Evolutionary conservation across 2,329 filamentous ascomycete species (phyloP), one percentile per base, ranked within the genome.

Genomic region (Parastagonospora avenae): DNA sequence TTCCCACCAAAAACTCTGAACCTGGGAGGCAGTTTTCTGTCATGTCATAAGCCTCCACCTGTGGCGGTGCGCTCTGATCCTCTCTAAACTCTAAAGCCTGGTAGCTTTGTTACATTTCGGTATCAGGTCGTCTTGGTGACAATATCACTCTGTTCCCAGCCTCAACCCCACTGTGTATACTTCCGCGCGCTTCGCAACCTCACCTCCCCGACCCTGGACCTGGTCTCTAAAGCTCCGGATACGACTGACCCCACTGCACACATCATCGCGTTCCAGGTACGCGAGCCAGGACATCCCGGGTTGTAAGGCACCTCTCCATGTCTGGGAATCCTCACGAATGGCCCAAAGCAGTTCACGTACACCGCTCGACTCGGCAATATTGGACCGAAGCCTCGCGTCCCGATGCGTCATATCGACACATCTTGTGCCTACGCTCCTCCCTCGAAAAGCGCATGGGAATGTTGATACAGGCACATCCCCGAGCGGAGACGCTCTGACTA

Each of bases 21-120:
- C 19, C 19, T 24, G 19, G 19, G 19, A 24, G 19, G 19, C 19
- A 24, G 19, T 24, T 24, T 24, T 24, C 19, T 24, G 19, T 24
- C 19, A 24, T 24, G 19, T 24, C 19, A 24, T 3, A 24, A 8
- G 11, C 14, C 16, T 27, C 10, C 16, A 46, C 14, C 37, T 57
- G 54, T 57, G 48, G 47, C 54, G 44, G 47, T 49, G 54, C 51
- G 36, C 10, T 16, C 40, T 8, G 42, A 50, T 48, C 38, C 45
- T 45, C 31, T 45, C 42, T 29, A 42, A 24, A 24, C 19, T 24
- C 19, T 24, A 24, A 24, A 24, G 5, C 19, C 19, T 24, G 3
- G 5, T 15, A 42, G 33, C n/a, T 36, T 36, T 8, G 11, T 15
- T 5, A 36, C 32, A 15, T 9, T 6, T 38, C 33, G 24, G 30